Conservation (phyloP, 768 basidiomycete species). For the Hypholoma sublateritium region DNA sequence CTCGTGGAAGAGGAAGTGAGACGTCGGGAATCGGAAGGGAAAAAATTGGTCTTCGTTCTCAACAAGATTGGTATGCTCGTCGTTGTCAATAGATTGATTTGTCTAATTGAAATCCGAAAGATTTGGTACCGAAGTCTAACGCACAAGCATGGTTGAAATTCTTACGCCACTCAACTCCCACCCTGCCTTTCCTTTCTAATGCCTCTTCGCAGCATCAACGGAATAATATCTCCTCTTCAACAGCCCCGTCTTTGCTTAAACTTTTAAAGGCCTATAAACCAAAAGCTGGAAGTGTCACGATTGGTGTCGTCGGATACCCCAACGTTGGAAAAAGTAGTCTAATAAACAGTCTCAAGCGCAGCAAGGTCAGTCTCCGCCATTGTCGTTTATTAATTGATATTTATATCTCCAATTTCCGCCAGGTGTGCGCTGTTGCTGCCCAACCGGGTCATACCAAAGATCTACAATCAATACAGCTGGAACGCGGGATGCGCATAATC, state of each 20-base stretch:
- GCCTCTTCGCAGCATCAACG: conserved; percentile 78
- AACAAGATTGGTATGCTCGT: conserved; percentile 83
- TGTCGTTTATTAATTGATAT: neutral
- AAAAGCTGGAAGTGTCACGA: conserved; percentile 68
- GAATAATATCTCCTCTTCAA: conserved; percentile 75
- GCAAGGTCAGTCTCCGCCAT: conserved; percentile 49
- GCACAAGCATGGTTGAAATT: conserved; percentile 89
- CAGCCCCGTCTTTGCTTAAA: conserved; percentile 74
- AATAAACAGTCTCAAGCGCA: conserved; percentile 89
- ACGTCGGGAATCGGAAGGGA: conserved; percentile 82
- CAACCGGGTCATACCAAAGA: conserved; percentile 94
- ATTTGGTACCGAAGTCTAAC: conserved; percentile 86
- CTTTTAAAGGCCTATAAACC: conserved; percentile 85
- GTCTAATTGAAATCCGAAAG: conserved; percentile 35
- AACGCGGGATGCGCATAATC: conserved; percentile 88
- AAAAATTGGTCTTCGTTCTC: conserved; percentile 90
- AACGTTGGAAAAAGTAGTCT: conserved; percentile 96
- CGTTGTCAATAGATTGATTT: neutral
- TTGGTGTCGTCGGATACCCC: conserved; percentile 94
- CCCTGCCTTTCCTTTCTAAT: conserved; percentile 85
- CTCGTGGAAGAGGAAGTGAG: conserved; percentile 94
- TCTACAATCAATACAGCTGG: conserved; percentile 87
- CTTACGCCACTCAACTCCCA: conserved; percentile 90
- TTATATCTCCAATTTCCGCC: neutral
- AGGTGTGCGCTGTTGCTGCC: conserved; percentile 93